These are phyloP conservation scores for Pichia sp. DNA, from an alignment of 1,139 yeast genomes.

Conservation along the genomic window DNA sequence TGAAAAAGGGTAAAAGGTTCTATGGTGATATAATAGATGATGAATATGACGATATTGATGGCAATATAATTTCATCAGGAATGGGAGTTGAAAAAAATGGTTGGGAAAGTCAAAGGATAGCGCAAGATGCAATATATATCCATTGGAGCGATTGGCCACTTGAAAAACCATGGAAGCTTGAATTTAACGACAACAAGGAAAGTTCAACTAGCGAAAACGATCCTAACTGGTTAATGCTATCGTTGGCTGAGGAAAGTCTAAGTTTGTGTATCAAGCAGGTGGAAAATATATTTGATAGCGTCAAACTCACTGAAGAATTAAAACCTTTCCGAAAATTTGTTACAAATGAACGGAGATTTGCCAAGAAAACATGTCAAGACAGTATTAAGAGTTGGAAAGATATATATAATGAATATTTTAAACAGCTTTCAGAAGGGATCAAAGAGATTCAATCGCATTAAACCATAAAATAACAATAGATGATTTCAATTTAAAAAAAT, in stretches of 20 bases:
- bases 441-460: slow-evolving; percentile 1
- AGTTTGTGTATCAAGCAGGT: slow-evolving; percentile 2
- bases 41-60: background rate
- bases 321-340: background rate
- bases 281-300: background rate
- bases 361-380: slow-evolving; percentile 6
- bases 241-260: slow-evolving; percentile 9
- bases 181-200: too few species aligned
- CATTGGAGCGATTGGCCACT: slow-evolving; percentile 29
- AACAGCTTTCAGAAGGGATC: background rate
- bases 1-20: background rate
- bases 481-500: too few species aligned
- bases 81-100: slow-evolving; percentile 17
- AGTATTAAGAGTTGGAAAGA: slow-evolving; percentile 21
- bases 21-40: background rate
- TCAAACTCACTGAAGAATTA: background rate
- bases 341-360: slow-evolving; percentile 2
- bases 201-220: background rate
- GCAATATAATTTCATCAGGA: slow-evolving; percentile 1
- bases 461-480: too few species aligned
- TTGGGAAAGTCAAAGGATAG: slow-evolving; percentile 22
- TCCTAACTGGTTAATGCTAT: slow-evolving; percentile 3
- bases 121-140: slow-evolving; percentile 22
- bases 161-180: slow-evolving; percentile 26
- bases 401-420: slow-evolving; percentile 17